Evolutionary conservation across 768 basidiomycete genomes (phyloP).

Genomic region (Termitomyces sp.): DNA sequence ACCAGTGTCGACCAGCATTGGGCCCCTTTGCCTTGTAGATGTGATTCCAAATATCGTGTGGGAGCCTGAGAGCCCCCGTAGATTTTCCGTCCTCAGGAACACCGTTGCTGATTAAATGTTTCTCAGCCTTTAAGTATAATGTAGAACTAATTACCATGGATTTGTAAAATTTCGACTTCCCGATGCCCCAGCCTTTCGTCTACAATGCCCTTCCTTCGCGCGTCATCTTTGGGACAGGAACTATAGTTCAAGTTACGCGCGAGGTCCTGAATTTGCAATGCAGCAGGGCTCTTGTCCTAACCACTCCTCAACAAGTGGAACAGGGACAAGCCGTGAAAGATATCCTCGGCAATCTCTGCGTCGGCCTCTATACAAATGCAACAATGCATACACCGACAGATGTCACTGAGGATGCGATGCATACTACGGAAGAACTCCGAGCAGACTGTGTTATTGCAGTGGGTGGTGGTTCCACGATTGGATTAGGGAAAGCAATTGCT

Average conservation of each 20-base stretch:
- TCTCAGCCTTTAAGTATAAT: not conserved
- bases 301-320: conserved; percentile 25
- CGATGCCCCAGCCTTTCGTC: conserved; percentile 28
- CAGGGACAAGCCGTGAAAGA: conserved; percentile 21
- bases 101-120: not conserved
- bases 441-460: conserved; percentile 33
- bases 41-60: not conserved
- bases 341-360: conserved; percentile 15
- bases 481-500: conserved; percentile 35
- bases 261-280: conserved; percentile 28
- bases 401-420: conserved; percentile 30
- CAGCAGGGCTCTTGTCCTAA: conserved; percentile 27
- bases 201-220: conserved; percentile 32
- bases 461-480: conserved; percentile 34
- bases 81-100: not conserved
- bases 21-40: not conserved
- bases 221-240: conserved; percentile 34
- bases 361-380: conserved; percentile 32
- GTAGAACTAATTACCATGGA: not conserved
- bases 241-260: conserved; percentile 22
- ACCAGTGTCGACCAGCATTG: not conserved
- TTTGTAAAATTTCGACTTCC: not conserved
- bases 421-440: conserved; percentile 16
- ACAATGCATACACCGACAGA: conserved; percentile 36
- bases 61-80: not conserved